phyloP scores from a whole-genome alignment of 2,329 filamentous ascomycete species.

The Graphiopsis chlorocephala region DNA sequence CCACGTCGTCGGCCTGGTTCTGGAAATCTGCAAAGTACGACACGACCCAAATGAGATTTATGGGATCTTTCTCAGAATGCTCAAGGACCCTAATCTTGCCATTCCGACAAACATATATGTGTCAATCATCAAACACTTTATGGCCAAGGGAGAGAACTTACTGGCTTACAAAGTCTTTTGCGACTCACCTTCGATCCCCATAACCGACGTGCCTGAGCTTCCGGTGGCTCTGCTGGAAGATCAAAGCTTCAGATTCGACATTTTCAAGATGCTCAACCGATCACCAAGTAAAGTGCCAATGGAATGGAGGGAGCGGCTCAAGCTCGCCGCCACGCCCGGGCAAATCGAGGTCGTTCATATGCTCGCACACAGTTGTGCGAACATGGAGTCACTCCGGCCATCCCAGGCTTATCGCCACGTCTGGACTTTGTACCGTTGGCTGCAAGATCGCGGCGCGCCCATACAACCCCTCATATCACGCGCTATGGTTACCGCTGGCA shows the following conservation, averaged over 20 bases:
- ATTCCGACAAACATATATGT: slow-evolving; percentile 17
- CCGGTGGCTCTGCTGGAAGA: slow-evolving; percentile 22
- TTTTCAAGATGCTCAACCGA: slow-evolving; percentile 21
- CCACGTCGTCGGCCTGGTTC: slow-evolving; percentile 15
- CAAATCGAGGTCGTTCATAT: slow-evolving; percentile 45
- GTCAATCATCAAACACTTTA: slow-evolving; percentile 22
- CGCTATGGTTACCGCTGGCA: slow-evolving; percentile 50
- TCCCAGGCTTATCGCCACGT: slow-evolving; percentile 47
- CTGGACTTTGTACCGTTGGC: slow-evolving; percentile 46
- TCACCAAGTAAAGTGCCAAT: slow-evolving; percentile 18
- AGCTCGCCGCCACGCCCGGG: slow-evolving; percentile 31
- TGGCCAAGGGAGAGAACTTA: neutral
- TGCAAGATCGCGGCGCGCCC: slow-evolving; percentile 42
- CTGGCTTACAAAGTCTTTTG: slow-evolving; percentile 25
- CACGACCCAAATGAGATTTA: neutral
- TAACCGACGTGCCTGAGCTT: slow-evolving; percentile 23
- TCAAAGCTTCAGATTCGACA: neutral
- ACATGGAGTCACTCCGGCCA: slow-evolving; percentile 36
- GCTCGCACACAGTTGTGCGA: slow-evolving; percentile 43
- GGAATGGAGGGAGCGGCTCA: neutral
- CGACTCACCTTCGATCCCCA: slow-evolving; percentile 17
- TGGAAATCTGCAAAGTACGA: slow-evolving; percentile 16
- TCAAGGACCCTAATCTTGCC: slow-evolving; percentile 9
- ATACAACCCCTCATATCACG: slow-evolving; percentile 44
- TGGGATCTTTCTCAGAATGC: neutral